phyloP scores from a whole-genome alignment of 2,329 filamentous ascomycete genomes.

The Neopestalotiopsis clavispora region DNA sequence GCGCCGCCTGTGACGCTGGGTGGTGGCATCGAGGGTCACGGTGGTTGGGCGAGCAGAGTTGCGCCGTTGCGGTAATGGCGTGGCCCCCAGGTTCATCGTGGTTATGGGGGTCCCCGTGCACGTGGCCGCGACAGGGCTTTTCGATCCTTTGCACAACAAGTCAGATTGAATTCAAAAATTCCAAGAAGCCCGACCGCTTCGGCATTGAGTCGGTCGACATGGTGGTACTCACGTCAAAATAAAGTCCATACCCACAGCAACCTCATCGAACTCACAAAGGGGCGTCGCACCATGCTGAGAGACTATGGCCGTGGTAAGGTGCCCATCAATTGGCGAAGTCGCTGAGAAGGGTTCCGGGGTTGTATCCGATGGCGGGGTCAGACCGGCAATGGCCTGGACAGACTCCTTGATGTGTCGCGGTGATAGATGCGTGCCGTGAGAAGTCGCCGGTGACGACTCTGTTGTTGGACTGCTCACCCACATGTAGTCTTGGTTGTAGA shows the following conservation, averaged over 20 bases:
- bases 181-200: no score
- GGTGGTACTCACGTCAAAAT: conserved; percentile 10
- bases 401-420: not conserved
- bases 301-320: not conserved
- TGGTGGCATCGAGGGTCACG: not conserved
- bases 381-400: not conserved
- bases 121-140: conserved; percentile 7
- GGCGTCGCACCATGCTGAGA: not conserved
- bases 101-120: conserved; percentile 6
- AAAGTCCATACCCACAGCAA: conserved; percentile 15
- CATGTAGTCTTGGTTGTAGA: conserved; percentile 2
- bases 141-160: not conserved
- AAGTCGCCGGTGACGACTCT: not conserved
- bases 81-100: conserved; percentile 9
- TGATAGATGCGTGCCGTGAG: not conserved
- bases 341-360: not conserved
- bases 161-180: no score
- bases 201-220: no score
- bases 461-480: not conserved
- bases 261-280: conserved; percentile 5
- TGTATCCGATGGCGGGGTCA: not conserved
- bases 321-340: not conserved
- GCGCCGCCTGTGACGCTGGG: not conserved
- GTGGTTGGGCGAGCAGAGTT: not conserved
- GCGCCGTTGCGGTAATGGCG: conserved; percentile 6